Base-by-base conservation (phyloP, 176 grass and related monocot species). In the Miscanthus lutarioriparius region DNA sequence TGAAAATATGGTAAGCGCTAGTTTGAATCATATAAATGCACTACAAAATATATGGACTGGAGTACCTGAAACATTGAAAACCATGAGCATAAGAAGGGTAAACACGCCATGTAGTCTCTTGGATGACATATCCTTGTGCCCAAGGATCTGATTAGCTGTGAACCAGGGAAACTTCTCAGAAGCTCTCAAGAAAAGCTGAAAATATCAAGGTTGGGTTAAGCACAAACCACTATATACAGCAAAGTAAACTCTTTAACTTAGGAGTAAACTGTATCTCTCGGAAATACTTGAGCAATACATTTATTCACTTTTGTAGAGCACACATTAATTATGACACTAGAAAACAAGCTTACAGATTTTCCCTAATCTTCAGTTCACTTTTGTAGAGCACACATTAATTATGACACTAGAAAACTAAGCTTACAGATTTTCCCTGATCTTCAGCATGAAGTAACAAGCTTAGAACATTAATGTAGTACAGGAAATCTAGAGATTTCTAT, bases 1-100 rank as follows among this genome's bases (percentile, higher is more conserved):
- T 66, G 64, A 23, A n/a, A 69, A 33, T 28, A 77, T 36, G 2
- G 27, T 64, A 64, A 64, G 10, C 25, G 0, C 25, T 64, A 64
- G n/a, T 15, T 49, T 74, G 62, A 85, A 81, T 37, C 66, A 30
- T 67, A 48, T 43, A 2, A 62, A 83, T 70, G 78, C 61, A 74
- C 54, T 35, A 75, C 23, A 84, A 80, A 72, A 37, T 79, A 68
- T 27, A 72, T 36, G 80, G 82, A 22, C 19, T 51, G 16, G 37
- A 61, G 48, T 95, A 95, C 96, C 96, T 88, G 91, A 93, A 90
- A 82, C 87, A 89, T 85, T 68, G 27, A 72, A 53, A 39, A 92
- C 32, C 37, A 89, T 74, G 80, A 98, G 69, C 33, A 86, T 73
- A 72, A 95, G 77, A 35, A 95, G 37, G 20, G 91, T 58, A 38